Conservation (phyloP, 768 basidiomycete genomes). For the Trametes elegans region DNA sequence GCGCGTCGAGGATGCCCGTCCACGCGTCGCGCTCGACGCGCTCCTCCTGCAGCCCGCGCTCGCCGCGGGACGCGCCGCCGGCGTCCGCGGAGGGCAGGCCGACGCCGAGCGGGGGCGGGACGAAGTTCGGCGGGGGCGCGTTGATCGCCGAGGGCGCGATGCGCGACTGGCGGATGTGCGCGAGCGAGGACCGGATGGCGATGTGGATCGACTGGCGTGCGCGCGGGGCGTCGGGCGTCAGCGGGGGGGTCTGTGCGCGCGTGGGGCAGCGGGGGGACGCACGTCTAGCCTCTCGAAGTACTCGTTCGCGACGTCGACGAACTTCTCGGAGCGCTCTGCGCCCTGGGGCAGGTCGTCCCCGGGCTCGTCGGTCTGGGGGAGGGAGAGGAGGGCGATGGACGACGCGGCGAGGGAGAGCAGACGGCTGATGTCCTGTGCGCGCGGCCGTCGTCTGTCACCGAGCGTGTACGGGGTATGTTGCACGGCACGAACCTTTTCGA, state of each 20-base stretch:
- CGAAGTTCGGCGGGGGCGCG: slow-evolving; percentile 67
- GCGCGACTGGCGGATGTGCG: slow-evolving; percentile 77
- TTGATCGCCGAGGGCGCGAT: slow-evolving; percentile 88
- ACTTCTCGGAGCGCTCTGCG: slow-evolving; percentile 81
- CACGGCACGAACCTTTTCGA: slow-evolving; percentile 60
- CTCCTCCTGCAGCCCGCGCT: slow-evolving; percentile 73
- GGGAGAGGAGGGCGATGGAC: slow-evolving; percentile 72
- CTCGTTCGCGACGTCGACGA: slow-evolving; percentile 80
- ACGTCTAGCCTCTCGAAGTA: slow-evolving; percentile 85
- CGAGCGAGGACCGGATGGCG: slow-evolving; percentile 73
- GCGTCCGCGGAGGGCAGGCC: slow-evolving; percentile 52
- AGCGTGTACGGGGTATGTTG: neutral
- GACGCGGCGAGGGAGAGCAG: slow-evolving; percentile 75
- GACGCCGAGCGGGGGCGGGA: slow-evolving; percentile 78
- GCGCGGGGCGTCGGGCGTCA: slow-evolving; percentile 10
- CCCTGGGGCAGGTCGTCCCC: slow-evolving; percentile 72
- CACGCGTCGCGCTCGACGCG: slow-evolving; percentile 75
- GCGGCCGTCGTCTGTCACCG: neutral
- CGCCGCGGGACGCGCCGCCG: slow-evolving; percentile 26
- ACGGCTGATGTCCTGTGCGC: slow-evolving; percentile 67
- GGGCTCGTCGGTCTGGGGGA: slow-evolving; percentile 78
- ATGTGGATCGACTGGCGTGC: slow-evolving; percentile 83
- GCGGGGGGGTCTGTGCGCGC: neutral
- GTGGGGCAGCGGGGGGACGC: slow-evolving; percentile 19
- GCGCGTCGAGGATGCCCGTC: slow-evolving; percentile 68